Conservation (phyloP, 2,329 filamentous ascomycete species). For the Cercospora brassicicola region DNA sequence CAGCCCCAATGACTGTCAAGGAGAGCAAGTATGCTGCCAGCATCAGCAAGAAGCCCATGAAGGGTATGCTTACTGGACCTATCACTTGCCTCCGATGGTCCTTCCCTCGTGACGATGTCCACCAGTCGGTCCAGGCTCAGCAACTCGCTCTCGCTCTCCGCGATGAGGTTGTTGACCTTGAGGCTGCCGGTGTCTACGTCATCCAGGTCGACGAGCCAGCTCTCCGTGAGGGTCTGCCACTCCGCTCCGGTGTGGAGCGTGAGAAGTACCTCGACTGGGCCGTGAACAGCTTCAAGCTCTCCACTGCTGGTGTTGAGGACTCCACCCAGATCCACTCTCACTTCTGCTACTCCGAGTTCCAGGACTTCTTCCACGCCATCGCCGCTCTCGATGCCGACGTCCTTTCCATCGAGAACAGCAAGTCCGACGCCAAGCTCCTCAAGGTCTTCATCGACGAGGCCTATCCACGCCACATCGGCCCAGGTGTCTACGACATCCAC, state of each 20-base stretch:
- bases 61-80: slow-evolving; percentile 99
- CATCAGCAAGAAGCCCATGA: slow-evolving; percentile 98
- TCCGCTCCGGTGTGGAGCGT: slow-evolving; percentile 89
- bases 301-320: slow-evolving; percentile 89
- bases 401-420: slow-evolving; percentile 99
- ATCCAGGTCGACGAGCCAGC: slow-evolving; percentile 99
- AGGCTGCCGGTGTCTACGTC: slow-evolving; percentile 92
- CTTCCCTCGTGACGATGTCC: slow-evolving; percentile 98
- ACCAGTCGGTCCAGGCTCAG: slow-evolving; percentile 98
- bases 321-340: slow-evolving; percentile 99
- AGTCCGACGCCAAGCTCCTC: slow-evolving; percentile 98
- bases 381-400: slow-evolving; percentile 97
- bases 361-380: slow-evolving; percentile 99
- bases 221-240: slow-evolving; percentile 97
- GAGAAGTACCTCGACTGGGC: slow-evolving; percentile 97
- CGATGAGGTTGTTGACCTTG: slow-evolving; percentile 96
- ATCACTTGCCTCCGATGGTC: slow-evolving; percentile 99
- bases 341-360: slow-evolving; percentile 99
- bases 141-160: slow-evolving; percentile 97
- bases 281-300: slow-evolving; percentile 95
- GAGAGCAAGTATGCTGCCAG: slow-evolving; percentile 98
- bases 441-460: slow-evolving; percentile 97
- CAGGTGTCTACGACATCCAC: slow-evolving; percentile 98
- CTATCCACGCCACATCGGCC: slow-evolving; percentile 97
- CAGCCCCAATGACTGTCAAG: slow-evolving; percentile 98